These are phyloP conservation scores for Neurospora cerealis DNA, from an alignment of 495 filamentous ascomycete genomes.

Conservation along the genomic window DNA sequence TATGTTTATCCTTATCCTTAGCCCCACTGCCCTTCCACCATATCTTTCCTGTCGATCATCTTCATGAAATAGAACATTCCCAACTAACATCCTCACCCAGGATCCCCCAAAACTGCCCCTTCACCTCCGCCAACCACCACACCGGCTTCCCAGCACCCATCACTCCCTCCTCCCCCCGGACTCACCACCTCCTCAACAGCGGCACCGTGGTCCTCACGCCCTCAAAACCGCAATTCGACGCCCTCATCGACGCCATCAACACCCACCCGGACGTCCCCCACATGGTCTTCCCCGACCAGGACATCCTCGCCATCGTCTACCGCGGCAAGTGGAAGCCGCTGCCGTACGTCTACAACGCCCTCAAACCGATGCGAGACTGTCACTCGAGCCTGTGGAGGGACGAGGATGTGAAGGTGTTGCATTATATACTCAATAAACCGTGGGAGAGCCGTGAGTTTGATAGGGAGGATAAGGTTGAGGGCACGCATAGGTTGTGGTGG, in stretches of 20 bases:
- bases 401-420: constrained; percentile 26
- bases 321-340: constrained; percentile 28
- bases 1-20: not conserved
- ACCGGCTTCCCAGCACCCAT: constrained; percentile 26
- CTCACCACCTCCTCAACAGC: constrained; percentile 32
- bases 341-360: constrained; percentile 28
- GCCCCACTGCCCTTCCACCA: not conserved
- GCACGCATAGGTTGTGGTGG: constrained; percentile 31
- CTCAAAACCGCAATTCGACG: constrained; percentile 22
- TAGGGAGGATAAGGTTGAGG: constrained; percentile 22
- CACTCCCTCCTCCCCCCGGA: constrained; percentile 18
- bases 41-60: not conserved
- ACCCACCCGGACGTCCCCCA: constrained; percentile 30
- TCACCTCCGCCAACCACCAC: constrained; percentile 26
- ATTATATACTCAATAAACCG: constrained; percentile 31
- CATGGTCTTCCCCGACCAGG: constrained; percentile 34
- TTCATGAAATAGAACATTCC: not conserved
- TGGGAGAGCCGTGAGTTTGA: constrained; percentile 26
- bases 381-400: constrained; percentile 23
- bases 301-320: constrained; percentile 29
- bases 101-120: constrained; percentile 29
- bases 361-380: constrained; percentile 30
- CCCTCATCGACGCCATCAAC: constrained; percentile 30
- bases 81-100: not conserved
- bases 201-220: constrained; percentile 28